These are phyloP conservation scores for Pezicula radicicola DNA, from an alignment of 2,329 filamentous ascomycete species.

Conservation along the genomic window DNA sequence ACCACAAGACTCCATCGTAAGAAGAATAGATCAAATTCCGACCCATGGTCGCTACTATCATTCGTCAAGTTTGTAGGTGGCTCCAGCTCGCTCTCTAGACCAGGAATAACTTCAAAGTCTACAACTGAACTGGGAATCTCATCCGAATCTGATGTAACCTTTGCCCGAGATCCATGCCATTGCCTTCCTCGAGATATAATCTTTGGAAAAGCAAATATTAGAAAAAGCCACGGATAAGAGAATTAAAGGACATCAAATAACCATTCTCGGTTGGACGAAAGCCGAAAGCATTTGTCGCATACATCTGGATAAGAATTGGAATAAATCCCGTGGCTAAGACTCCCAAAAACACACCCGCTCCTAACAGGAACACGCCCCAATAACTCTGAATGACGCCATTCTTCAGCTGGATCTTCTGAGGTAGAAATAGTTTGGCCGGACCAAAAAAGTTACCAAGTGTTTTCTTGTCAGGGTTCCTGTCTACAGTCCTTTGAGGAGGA, in stretches of 20 bases:
- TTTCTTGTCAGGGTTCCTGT: constrained; percentile 19
- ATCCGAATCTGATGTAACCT: background rate
- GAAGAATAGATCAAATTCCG: constrained; percentile 47
- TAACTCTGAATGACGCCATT: constrained; percentile 51
- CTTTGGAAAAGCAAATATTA: constrained; percentile 12
- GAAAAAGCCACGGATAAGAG: constrained; percentile 6
- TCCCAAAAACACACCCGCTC: constrained; percentile 62
- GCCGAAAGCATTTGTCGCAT: constrained; percentile 39
- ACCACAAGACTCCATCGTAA: constrained; percentile 62
- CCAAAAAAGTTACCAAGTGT: constrained; percentile 54
- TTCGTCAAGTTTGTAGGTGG: background rate
- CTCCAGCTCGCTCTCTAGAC: too few relatives aligned
- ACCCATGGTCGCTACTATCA: too few relatives aligned
- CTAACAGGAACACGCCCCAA: constrained; percentile 62
- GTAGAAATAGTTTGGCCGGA: constrained; percentile 58
- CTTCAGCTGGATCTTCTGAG: constrained; percentile 48
- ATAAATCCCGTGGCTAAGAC: constrained; percentile 70
- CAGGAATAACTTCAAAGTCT: too few relatives aligned
- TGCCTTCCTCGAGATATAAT: too few relatives aligned
- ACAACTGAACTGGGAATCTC: background rate
- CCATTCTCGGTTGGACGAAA: constrained; percentile 43
- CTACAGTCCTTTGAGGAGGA: constrained; percentile 38
- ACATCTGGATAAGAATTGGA: constrained; percentile 52
- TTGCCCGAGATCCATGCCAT: background rate
- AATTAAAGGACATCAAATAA: constrained; percentile 41